phyloP scores from a whole-genome alignment of 1,284 basidiomycete species.

The Ustilago cynodontis region DNA sequence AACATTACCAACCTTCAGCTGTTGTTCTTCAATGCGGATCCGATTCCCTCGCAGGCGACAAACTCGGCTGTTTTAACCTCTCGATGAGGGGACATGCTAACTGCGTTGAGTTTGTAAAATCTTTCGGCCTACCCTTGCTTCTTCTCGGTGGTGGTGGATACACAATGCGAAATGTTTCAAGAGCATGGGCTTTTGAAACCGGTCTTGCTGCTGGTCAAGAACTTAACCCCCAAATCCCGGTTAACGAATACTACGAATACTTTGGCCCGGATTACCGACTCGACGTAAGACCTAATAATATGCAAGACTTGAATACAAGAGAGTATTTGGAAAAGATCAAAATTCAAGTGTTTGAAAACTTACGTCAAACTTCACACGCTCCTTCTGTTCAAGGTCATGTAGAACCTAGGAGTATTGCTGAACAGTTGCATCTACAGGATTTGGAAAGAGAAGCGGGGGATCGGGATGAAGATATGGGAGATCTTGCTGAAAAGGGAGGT shows the following conservation, averaged over 20 bases:
- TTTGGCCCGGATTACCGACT: slow-evolving; percentile 97
- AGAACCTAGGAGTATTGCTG: slow-evolving; percentile 52
- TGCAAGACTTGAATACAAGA: slow-evolving; percentile 92
- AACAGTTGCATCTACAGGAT: slow-evolving; percentile 42
- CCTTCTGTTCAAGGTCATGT: slow-evolving; percentile 66
- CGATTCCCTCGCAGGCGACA: slow-evolving; percentile 97
- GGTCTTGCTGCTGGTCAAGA: slow-evolving; percentile 96
- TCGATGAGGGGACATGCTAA: slow-evolving; percentile 98
- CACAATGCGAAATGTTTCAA: slow-evolving; percentile 96
- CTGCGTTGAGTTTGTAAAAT: slow-evolving; percentile 96
- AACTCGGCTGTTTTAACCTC: slow-evolving; percentile 94
- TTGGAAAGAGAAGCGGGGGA: slow-evolving; percentile 52
- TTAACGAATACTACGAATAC: slow-evolving; percentile 85
- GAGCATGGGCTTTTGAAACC: slow-evolving; percentile 98
- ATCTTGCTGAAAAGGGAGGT: slow-evolving; percentile 55
- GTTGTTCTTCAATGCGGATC: slow-evolving; percentile 98
- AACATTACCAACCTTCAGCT: slow-evolving; percentile 93
- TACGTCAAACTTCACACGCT: slow-evolving; percentile 62
- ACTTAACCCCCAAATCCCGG: slow-evolving; percentile 76
- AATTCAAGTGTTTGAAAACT: slow-evolving; percentile 84
- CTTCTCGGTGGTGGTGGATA: slow-evolving; percentile 97
- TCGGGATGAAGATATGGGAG: slow-evolving; percentile 37
- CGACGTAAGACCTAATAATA: slow-evolving; percentile 95
- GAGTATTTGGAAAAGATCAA: slow-evolving; percentile 94
- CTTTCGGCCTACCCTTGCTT: slow-evolving; percentile 90